These are phyloP conservation scores for Trametes polyzona DNA, from an alignment of 1,284 basidiomycete genomes.

Conservation along the genomic window DNA sequence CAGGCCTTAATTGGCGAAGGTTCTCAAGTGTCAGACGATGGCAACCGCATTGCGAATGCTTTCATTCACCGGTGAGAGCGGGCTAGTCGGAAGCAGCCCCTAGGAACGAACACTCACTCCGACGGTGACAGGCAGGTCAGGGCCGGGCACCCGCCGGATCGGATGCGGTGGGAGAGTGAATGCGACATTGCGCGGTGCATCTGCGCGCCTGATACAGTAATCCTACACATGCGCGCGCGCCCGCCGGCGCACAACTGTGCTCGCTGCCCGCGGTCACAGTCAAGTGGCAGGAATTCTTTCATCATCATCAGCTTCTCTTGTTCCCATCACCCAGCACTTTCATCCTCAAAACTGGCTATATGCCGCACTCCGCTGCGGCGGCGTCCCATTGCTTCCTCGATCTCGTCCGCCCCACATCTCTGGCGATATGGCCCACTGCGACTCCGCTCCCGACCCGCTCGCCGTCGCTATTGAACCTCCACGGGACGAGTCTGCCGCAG, in stretches of 20 bases:
- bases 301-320: slow-evolving; percentile 26
- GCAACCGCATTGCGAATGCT: background rate
- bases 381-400: background rate
- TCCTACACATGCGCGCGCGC: background rate
- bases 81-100: background rate
- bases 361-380: background rate
- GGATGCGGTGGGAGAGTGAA: background rate
- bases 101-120: background rate
- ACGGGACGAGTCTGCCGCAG: slow-evolving; percentile 55
- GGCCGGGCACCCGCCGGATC: background rate
- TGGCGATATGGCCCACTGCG: slow-evolving; percentile 21
- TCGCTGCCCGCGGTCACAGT: background rate
- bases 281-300: slow-evolving; percentile 8
- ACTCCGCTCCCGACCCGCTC: slow-evolving; percentile 53
- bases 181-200: slow-evolving; percentile 1
- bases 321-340: slow-evolving; percentile 24
- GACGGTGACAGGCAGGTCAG: background rate
- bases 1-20: too few species aligned
- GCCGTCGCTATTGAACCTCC: slow-evolving; percentile 60
- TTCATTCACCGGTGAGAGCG: background rate
- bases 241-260: background rate
- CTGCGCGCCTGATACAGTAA: background rate
- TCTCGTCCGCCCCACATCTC: background rate
- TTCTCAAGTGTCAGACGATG: background rate
- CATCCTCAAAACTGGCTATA: slow-evolving; percentile 12